Conservation (phyloP, 2,329 filamentous ascomycete genomes). For the Sordariomycetes sp. region DNA sequence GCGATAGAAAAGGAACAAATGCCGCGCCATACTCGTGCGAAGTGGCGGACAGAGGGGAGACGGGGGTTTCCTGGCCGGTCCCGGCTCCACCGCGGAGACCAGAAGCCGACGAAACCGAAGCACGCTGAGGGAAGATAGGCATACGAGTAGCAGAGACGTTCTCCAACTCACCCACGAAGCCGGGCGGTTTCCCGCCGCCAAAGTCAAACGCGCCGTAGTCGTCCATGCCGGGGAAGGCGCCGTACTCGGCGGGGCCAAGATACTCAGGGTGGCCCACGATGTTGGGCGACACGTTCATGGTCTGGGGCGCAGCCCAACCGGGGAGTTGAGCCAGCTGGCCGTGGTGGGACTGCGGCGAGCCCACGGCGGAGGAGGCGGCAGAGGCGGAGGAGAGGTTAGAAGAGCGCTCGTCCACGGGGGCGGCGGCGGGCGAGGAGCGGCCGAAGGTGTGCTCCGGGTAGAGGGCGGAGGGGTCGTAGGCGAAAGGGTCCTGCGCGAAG, state of each 20-base stretch:
- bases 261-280: slow-evolving; percentile 47
- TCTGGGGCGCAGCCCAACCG: slow-evolving; percentile 38
- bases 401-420: slow-evolving; percentile 33
- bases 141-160: slow-evolving; percentile 26
- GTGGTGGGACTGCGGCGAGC: slow-evolving; percentile 55
- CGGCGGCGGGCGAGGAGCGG: slow-evolving; percentile 29
- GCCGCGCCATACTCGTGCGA: neutral
- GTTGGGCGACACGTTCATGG: slow-evolving; percentile 49
- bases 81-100: neutral
- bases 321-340: slow-evolving; percentile 45
- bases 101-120: neutral
- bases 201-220: slow-evolving; percentile 34
- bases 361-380: slow-evolving; percentile 55
- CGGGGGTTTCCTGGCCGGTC: neutral
- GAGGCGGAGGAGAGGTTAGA: slow-evolving; percentile 53
- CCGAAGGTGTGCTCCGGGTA: slow-evolving; percentile 30
- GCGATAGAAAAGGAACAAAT: neutral
- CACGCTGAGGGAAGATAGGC: slow-evolving; percentile 20
- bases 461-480: slow-evolving; percentile 32
- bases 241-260: slow-evolving; percentile 42
- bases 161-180: slow-evolving; percentile 45
- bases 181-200: slow-evolving; percentile 27
- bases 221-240: slow-evolving; percentile 41
- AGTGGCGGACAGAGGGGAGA: neutral
- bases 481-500: slow-evolving; percentile 14